A percentile compares a stretch with the other conserved stretches of the same genome.
phyloP scores from a whole-genome alignment of 805 yeast genomes.

The Candida krabiensis region DNA sequence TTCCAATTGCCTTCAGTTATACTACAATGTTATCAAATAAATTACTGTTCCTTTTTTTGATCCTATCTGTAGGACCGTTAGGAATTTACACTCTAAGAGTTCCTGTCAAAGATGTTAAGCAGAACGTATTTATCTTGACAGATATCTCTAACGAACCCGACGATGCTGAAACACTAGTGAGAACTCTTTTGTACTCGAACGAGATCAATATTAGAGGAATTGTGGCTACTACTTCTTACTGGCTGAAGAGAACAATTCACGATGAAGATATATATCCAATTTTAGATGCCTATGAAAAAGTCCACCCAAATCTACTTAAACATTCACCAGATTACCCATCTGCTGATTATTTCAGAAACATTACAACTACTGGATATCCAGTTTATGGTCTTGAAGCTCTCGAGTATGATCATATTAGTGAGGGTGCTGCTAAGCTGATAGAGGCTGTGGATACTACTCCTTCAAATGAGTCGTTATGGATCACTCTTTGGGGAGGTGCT shows the following conservation, averaged over 20 bases:
- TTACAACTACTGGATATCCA: constrained; percentile 25
- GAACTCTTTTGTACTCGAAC: constrained; percentile 32
- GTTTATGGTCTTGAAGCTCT: constrained; percentile 29
- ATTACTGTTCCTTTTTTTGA: no score
- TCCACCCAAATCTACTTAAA: constrained; percentile 23
- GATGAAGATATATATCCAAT: constrained; percentile 33
- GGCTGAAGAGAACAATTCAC: constrained; percentile 32
- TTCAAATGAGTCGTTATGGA: constrained; percentile 20
- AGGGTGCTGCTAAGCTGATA: constrained; percentile 29
- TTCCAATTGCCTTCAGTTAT: no score
- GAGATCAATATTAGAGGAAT: constrained; percentile 30
- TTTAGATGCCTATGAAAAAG: constrained; percentile 31
- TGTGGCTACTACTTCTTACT: constrained; percentile 35
- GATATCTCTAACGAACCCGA: constrained; percentile 35
- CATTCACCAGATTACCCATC: constrained; percentile 31
- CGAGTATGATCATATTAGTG: constrained; percentile 12
- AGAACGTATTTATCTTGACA: constrained; percentile 30
- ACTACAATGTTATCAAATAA: no score
- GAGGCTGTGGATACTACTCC: constrained; percentile 22
- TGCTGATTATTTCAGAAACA: constrained; percentile 26
- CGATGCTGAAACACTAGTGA: constrained; percentile 32
- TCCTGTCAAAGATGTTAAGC: constrained; percentile 21
- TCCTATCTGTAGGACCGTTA: no score
- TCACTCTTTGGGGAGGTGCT: constrained; percentile 35
- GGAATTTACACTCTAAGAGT: no score